phyloP scores from a whole-genome alignment of 257 asterid genomes.

The Fraxinus anomala region DNA sequence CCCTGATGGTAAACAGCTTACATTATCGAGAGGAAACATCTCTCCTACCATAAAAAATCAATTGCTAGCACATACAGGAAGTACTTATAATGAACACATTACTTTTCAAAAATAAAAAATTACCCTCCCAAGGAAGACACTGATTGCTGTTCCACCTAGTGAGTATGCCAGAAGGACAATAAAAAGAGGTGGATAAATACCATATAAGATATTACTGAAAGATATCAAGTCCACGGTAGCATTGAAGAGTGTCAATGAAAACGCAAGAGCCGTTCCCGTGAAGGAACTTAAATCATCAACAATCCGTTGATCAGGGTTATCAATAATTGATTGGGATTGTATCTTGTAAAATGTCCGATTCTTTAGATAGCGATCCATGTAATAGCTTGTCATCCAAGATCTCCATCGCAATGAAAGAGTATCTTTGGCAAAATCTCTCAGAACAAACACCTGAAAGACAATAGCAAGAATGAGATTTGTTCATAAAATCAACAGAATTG shows the following conservation, averaged over 20 bases:
- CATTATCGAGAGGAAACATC: constrained; percentile 20
- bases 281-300: constrained; percentile 92
- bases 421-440: constrained; percentile 90
- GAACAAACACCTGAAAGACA: constrained; percentile 69
- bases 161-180: constrained; percentile 78
- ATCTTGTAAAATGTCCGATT: constrained; percentile 72
- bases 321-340: constrained; percentile 84
- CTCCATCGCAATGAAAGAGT: constrained; percentile 94
- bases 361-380: constrained; percentile 87
- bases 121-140: constrained; percentile 90
- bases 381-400: constrained; percentile 89
- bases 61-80: not conserved
- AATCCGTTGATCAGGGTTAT: constrained; percentile 95
- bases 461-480: constrained; percentile 15
- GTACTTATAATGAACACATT: not conserved
- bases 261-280: constrained; percentile 87
- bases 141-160: constrained; percentile 84
- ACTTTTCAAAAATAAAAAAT: not conserved
- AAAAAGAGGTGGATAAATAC: constrained; percentile 91
- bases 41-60: not conserved
- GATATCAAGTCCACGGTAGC: constrained; percentile 89
- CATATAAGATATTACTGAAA: constrained; percentile 83
- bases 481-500: not conserved
- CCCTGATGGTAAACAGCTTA: constrained; percentile 48
- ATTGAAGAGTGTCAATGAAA: constrained; percentile 77